Evolutionary conservation across 2,329 filamentous ascomycete genomes (phyloP), one percentile per base, ranked within the genome.

Genomic region (Sporothrix pallida): DNA sequence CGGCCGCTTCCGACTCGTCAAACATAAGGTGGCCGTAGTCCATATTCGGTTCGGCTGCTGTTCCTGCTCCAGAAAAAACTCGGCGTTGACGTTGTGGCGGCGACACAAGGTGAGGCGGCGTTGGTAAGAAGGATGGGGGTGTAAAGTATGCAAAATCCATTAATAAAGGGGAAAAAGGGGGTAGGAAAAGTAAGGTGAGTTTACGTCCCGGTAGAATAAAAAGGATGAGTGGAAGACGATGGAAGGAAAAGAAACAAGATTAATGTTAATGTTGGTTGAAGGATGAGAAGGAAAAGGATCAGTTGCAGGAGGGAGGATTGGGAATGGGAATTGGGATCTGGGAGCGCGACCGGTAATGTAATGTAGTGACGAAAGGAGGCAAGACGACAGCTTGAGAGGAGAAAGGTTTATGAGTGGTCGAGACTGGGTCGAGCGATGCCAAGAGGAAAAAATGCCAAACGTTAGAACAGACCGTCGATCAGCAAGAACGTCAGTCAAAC

Each of bases 21-120:
- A 73, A 76, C 23, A 75, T 44, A 9, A 75, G 69, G n/a, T 67
- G 46, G 6, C 52, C 75, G 63, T 54, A 75, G 50, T 75, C 75
- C 75, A 75, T 75, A 48, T 15, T 37, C 31, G 42, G 26, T 13
- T n/a, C n/a, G 4, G 31, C 31, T 37, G 4, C 31, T 7, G 31
- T 37, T 37, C 2, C 31, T 37, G 31, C 31, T 37, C 52, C 46
- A 20, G 52, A 69, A 3, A 48, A 12, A 1, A 4, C 13, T 50
- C 31, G 68, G 37, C 31, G 52, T 26, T 46, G 37, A 37, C 52
- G 52, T 37, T 37, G 31, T 10, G 31, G 50, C 7, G 54, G 54
- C 37, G 52, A 62, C 54, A 60, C 37, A 42, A 58, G 54, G 23
- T 31, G 50, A 42, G 70, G 54, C 15, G 52, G 50, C 17, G 56